Conservation (phyloP, 2,329 filamentous ascomycete species). For the Diaporthe ilicicola region DNA sequence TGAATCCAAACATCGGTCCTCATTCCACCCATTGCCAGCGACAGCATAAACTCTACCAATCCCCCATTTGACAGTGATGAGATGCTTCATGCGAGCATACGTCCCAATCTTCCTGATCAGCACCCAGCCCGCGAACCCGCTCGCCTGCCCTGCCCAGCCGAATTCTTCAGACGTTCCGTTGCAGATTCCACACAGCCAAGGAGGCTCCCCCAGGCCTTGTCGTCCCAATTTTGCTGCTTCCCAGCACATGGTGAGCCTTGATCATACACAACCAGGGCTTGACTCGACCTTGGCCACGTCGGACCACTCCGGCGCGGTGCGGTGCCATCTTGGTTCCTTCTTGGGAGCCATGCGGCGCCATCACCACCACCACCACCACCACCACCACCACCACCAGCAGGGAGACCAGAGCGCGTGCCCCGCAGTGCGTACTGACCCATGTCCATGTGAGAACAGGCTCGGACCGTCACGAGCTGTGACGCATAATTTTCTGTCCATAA, state of each 20-base stretch:
- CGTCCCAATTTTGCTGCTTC: background rate
- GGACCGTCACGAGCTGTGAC: background rate
- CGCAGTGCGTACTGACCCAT: too few relatives aligned
- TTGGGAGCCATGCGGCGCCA: conserved; percentile 1
- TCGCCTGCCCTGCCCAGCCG: conserved; percentile 14
- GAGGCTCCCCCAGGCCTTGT: conserved; percentile 4
- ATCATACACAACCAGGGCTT: conserved; percentile 3
- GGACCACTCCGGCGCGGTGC: conserved; percentile 5
- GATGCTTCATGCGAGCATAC: conserved; percentile 14
- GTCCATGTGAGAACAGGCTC: background rate
- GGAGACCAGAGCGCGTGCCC: background rate
- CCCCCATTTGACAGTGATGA: background rate
- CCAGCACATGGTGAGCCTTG: background rate
- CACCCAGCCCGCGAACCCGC: background rate
- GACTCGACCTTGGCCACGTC: conserved; percentile 18
- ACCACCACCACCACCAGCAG: background rate
- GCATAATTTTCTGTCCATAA: background rate
- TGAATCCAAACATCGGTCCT: conserved; percentile 10
- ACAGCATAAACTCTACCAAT: background rate
- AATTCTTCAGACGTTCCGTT: background rate
- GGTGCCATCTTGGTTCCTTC: conserved; percentile 9
- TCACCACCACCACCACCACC: background rate
- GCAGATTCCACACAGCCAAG: conserved; percentile 19
- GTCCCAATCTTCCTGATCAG: conserved; percentile 7
- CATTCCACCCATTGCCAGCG: background rate